Evolutionary conservation across 164 flowering plant genomes (phyloP).

Genomic region (Berberis thunbergii): DNA sequence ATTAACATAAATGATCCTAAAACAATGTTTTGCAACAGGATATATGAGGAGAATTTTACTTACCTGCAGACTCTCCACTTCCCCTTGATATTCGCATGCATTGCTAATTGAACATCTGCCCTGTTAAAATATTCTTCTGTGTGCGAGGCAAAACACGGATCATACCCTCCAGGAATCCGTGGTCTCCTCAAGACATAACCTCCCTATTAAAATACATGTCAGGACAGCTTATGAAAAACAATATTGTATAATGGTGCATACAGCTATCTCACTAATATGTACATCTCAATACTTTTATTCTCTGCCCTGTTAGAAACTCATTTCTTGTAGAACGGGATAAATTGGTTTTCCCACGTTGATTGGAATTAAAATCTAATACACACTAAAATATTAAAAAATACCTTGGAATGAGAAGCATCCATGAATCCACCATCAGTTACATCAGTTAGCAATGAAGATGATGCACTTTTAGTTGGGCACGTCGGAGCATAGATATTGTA

Average conservation of each 20-base stretch:
- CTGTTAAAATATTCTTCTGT: constrained; percentile 49
- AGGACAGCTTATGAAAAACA: too few relatives aligned
- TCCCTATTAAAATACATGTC: background rate
- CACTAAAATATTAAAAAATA: background rate
- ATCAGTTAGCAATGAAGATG: constrained; percentile 6
- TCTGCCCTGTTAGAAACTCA: too few relatives aligned
- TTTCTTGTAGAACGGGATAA: too few relatives aligned
- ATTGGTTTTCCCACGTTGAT: too few relatives aligned
- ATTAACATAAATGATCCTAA: background rate
- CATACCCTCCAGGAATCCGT: constrained; percentile 47
- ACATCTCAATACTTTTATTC: too few relatives aligned
- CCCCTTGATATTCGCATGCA: constrained; percentile 32
- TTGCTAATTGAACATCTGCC: constrained; percentile 39
- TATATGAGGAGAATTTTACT: constrained; percentile 3
- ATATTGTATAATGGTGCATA: too few relatives aligned
- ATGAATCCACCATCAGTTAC: background rate
- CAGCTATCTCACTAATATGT: too few relatives aligned
- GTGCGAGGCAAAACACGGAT: constrained; percentile 47
- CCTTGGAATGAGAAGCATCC: constrained; percentile 5
- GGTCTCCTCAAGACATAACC: constrained; percentile 21
- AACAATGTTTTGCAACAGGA: background rate
- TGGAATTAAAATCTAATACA: too few relatives aligned
- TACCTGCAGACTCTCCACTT: constrained; percentile 53
- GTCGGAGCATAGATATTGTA: constrained; percentile 59
- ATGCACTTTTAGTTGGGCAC: constrained; percentile 25